Conservation (phyloP, 371 early-diverging fungal species). For the Mortierella sp. region DNA sequence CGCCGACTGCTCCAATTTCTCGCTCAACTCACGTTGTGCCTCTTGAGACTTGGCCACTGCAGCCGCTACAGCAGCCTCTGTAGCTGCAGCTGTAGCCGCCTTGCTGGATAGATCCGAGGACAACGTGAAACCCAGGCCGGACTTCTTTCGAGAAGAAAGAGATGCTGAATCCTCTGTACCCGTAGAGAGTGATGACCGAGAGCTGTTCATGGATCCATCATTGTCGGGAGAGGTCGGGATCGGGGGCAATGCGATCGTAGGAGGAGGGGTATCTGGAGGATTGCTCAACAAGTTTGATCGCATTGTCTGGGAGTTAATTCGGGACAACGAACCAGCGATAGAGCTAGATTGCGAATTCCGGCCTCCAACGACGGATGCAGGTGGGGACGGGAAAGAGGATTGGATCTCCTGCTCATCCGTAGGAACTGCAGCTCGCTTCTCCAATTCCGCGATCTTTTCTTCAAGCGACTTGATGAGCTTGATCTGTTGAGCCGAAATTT, state of each 20-base stretch:
- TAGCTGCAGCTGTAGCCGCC: conserved; percentile 31
- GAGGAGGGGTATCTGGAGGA: conserved; percentile 47
- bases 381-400: conserved; percentile 34
- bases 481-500: conserved; percentile 30
- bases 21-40: conserved; percentile 19
- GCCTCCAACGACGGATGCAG: conserved; percentile 13
- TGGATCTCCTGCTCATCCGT: conserved; percentile 11
- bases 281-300: conserved; percentile 39
- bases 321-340: conserved; percentile 2
- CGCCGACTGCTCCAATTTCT: conserved; percentile 23
- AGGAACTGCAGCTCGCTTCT: conserved; percentile 25
- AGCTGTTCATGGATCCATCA: not conserved
- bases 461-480: conserved; percentile 41
- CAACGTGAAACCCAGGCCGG: conserved; percentile 12
- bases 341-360: conserved; percentile 9
- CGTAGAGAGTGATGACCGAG: conserved; percentile 10
- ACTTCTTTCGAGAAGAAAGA: conserved; percentile 19
- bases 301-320: conserved; percentile 24
- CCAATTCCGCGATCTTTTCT: conserved; percentile 48
- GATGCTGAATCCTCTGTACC: not conserved
- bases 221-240: conserved; percentile 25
- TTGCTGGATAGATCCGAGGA: conserved; percentile 25
- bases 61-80: conserved; percentile 39
- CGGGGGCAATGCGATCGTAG: conserved; percentile 43
- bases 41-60: conserved; percentile 35